A percentile compares a stretch with the other conserved stretches of the same genome.
Conservation (phyloP, 2,329 filamentous ascomycete genomes). For the Microsporum ferrugineum region DNA sequence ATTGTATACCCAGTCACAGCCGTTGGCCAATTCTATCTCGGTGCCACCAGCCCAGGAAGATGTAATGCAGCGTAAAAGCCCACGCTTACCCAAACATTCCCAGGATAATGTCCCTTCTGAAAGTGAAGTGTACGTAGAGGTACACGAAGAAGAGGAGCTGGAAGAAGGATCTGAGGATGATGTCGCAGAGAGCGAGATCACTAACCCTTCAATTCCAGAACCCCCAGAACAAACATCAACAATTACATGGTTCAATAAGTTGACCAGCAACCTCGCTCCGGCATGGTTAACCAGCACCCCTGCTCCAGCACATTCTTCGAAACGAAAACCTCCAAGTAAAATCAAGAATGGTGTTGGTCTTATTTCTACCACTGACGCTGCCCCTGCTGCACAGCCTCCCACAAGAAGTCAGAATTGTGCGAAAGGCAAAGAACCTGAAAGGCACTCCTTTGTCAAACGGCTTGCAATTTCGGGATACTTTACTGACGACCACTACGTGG, state of each 20-base stretch:
- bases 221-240: slow-evolving; percentile 8
- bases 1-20: neutral
- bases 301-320: slow-evolving; percentile 1
- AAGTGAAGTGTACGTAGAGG: neutral
- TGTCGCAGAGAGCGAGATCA: neutral
- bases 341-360: neutral
- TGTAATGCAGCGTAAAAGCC: neutral
- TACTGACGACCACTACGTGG: slow-evolving; percentile 31
- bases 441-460: slow-evolving; percentile 11
- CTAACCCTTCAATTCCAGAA: neutral
- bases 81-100: neutral
- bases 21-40: neutral
- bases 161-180: neutral
- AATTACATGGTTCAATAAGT: slow-evolving; percentile 29
- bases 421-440: neutral
- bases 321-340: neutral
- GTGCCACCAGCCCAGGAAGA: neutral
- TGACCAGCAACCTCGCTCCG: slow-evolving; percentile 14
- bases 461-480: slow-evolving; percentile 31
- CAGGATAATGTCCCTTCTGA: too few species aligned
- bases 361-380: neutral
- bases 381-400: neutral
- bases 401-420: neutral
- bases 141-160: neutral
- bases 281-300: slow-evolving; percentile 11